phyloP scores from a whole-genome alignment of 2,329 filamentous ascomycete genomes.

The Bipolaris oryzae region DNA sequence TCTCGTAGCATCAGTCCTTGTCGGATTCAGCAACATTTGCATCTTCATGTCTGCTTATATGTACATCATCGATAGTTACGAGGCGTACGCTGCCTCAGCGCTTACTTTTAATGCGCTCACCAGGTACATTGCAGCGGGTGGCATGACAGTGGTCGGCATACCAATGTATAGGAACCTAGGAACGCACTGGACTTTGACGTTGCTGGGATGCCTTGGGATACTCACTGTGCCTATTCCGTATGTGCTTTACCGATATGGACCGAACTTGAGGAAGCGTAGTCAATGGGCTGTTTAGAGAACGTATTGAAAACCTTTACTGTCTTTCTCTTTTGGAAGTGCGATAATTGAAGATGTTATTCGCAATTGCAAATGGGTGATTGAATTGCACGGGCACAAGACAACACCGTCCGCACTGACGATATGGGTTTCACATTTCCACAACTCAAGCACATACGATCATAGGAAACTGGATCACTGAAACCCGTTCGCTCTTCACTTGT shows the following conservation, averaged over 20 bases:
- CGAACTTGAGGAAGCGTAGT: conserved; percentile 9
- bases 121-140: conserved; percentile 50
- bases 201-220: conserved; percentile 41
- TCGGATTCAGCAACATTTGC: conserved; percentile 10
- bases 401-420: no score
- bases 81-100: conserved; percentile 58
- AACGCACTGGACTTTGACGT: conserved; percentile 42
- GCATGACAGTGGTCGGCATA: conserved; percentile 49
- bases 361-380: no score
- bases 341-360: no score
- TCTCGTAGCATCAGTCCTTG: conserved; percentile 55
- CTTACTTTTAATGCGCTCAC: conserved; percentile 51
- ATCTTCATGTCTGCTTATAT: conserved; percentile 57
- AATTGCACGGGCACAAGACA: no score
- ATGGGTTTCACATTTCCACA: no score
- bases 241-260: conserved; percentile 53
- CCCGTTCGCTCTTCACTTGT: no score
- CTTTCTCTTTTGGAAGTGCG: no score
- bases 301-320: no score
- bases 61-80: conserved; percentile 65
- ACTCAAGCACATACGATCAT: no score
- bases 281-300: conserved; percentile 3
- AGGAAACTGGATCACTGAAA: no score
- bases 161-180: conserved; percentile 51
- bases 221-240: conserved; percentile 50